Percentiles rank a stretch among this genome's conserved stretches.
Conservation (phyloP, 257 asterid species). For the Salvia hispanica region DNA sequence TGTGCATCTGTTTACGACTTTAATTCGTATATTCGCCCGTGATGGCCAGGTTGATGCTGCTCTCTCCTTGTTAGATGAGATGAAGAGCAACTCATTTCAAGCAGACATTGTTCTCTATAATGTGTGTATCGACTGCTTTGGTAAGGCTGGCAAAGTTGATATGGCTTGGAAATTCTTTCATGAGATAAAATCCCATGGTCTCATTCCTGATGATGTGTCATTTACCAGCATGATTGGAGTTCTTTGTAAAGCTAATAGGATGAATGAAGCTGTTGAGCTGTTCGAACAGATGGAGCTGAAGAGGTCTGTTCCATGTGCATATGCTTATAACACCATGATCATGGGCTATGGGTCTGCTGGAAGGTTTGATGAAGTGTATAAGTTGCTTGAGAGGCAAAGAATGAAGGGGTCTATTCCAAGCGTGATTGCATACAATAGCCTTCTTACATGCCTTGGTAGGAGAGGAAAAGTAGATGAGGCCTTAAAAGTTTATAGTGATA, state of each 20-base stretch:
- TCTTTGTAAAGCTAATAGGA: constrained; percentile 67
- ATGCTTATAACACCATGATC: constrained; percentile 94
- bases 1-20: constrained; percentile 80
- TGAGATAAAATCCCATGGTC: constrained; percentile 71
- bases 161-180: constrained; percentile 97
- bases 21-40: constrained; percentile 79
- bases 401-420: constrained; percentile 83
- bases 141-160: constrained; percentile 88
- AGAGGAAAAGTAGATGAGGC: constrained; percentile 79
- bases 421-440: constrained; percentile 82
- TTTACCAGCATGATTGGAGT: constrained; percentile 94
- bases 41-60: constrained; percentile 89
- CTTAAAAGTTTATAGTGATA: constrained; percentile 58
- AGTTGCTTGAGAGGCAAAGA: constrained; percentile 87
- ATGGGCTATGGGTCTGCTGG: constrained; percentile 95
- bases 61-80: constrained; percentile 75
- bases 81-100: constrained; percentile 75
- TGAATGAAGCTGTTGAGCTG: constrained; percentile 77
- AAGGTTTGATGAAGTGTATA: constrained; percentile 75
- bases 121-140: constrained; percentile 89
- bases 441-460: constrained; percentile 85
- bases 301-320: constrained; percentile 84
- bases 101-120: constrained; percentile 92
- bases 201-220: constrained; percentile 81
- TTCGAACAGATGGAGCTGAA: constrained; percentile 83